These are phyloP conservation scores for Cutaneotrichosporon sp. DNA, from an alignment of 1,284 basidiomycete genomes.

Conservation along the genomic window DNA sequence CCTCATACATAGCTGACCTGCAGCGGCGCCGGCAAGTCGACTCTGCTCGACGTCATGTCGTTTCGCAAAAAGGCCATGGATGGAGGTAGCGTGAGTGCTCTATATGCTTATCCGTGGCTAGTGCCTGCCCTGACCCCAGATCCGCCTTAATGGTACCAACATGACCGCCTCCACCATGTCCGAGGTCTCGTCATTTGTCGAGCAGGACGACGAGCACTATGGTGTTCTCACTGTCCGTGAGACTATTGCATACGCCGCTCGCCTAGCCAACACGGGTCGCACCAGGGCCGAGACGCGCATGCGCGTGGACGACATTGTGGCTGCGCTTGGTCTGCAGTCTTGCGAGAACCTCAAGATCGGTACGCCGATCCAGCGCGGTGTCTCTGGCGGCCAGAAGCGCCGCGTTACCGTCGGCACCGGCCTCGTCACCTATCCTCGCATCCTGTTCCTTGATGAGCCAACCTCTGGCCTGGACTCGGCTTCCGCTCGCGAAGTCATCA, in stretches of 20 bases:
- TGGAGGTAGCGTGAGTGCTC: slow-evolving; percentile 20
- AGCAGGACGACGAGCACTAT: slow-evolving; percentile 52
- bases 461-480: slow-evolving; percentile 37
- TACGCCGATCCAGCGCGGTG: slow-evolving; percentile 52
- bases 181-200: slow-evolving; percentile 45
- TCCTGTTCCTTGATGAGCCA: slow-evolving; percentile 55
- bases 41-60: slow-evolving; percentile 51
- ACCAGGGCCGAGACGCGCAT: slow-evolving; percentile 12
- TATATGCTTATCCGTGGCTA: too few species aligned
- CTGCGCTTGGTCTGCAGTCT: slow-evolving; percentile 22
- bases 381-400: slow-evolving; percentile 53
- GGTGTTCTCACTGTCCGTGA: slow-evolving; percentile 53
- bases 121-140: slow-evolving; percentile 4
- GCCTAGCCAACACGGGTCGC: slow-evolving; percentile 22
- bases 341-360: slow-evolving; percentile 39
- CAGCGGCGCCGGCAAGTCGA: slow-evolving; percentile 46
- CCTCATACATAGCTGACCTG: neutral
- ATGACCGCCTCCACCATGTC: slow-evolving; percentile 19
- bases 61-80: slow-evolving; percentile 31
- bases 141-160: slow-evolving; percentile 23
- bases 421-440: slow-evolving; percentile 46
- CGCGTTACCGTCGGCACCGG: slow-evolving; percentile 48
- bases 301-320: slow-evolving; percentile 26
- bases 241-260: slow-evolving; percentile 20
- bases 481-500: slow-evolving; percentile 24